Base-by-base conservation (phyloP, 148 eudicot genomes). In the Rhododendron simsii region DNA sequence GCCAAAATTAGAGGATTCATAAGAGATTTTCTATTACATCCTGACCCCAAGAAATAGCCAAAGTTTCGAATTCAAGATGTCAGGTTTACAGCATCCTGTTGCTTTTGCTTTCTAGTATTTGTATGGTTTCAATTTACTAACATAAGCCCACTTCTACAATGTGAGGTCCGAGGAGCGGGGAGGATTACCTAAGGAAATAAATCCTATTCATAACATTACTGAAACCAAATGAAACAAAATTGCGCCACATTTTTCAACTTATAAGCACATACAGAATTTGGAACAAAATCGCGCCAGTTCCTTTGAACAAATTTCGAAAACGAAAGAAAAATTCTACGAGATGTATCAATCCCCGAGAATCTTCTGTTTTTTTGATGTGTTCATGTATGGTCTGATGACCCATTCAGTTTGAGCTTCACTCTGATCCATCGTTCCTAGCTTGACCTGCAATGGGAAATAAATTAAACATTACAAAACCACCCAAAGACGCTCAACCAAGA, bases 341-440 rank as follows among this genome's bases (percentile, higher is more conserved):
- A 15, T 39, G 26, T 65, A 4, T 92, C 89, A 95, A 77, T 92
- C 95, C 14, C 98, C 98, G 57, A 96, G 94, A 84, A 93, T 83
- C 86, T 88, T 94, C 87, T 87, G 90, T 85, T 95, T 97, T 87
- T 95, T 95, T 26, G 96, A 83, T 9, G 98, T 93, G 87, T 95
- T 97, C 98, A 94, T 97, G 91, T 93, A 95, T 50, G 99, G 95
- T 82, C 93, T 88, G 26, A 93, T 82, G 80, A 94, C 98, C 95
- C 95, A 95, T 90, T 95, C 96, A 37, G 67, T 88, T 88, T 93
- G 94, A 28, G 99, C 98, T 90, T 95, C 99, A 78, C 86, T 91
- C 89, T 97, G 96, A 83, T 97, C 98, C 91, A 93, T 87, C 53
- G 99, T 95, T 84, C 99, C 99, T 41, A 94, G 81, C 86, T 95